A percentile compares a stretch with the other conserved stretches of the same genome.
phyloP scores from a whole-genome alignment of 2,329 filamentous ascomycete genomes.

The Macrophomina pseudophaseolina region DNA sequence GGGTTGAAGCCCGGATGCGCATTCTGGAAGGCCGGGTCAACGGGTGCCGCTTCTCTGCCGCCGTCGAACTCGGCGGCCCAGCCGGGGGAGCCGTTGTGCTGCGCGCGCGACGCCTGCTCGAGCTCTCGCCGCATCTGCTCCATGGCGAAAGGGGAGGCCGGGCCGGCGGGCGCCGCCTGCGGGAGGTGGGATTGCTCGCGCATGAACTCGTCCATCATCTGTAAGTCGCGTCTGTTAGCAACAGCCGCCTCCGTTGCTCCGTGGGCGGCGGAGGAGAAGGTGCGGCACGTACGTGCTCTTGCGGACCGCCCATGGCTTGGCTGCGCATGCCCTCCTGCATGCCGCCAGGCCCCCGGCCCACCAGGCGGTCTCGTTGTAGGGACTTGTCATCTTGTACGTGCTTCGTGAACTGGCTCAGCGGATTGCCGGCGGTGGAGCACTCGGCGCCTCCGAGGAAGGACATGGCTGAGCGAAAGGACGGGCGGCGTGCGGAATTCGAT shows the following conservation, averaged over 20 bases:
- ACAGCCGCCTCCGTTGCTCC: background rate
- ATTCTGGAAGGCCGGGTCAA: conserved; percentile 71
- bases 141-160: conserved; percentile 67
- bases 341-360: conserved; percentile 73
- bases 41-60: conserved; percentile 63
- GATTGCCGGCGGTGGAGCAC: conserved; percentile 95
- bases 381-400: conserved; percentile 96
- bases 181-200: conserved; percentile 73
- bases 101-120: conserved; percentile 55
- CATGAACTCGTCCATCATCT: conserved; percentile 95
- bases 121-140: conserved; percentile 69
- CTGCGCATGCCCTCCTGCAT: conserved; percentile 79
- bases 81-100: conserved; percentile 59
- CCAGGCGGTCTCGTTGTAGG: conserved; percentile 86
- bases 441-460: conserved; percentile 95
- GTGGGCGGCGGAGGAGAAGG: background rate
- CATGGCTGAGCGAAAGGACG: conserved; percentile 61
- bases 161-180: conserved; percentile 51
- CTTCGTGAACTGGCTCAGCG: conserved; percentile 96
- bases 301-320: conserved; percentile 68
- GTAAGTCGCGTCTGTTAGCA: conserved; percentile 23
- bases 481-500: background rate
- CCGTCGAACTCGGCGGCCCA: conserved; percentile 71
- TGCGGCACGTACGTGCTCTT: conserved; percentile 59
- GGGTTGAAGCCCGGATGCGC: conserved; percentile 66